Conservation (phyloP, 2,329 filamentous ascomycete genomes). For the Ophiostoma tasmaniense region DNA sequence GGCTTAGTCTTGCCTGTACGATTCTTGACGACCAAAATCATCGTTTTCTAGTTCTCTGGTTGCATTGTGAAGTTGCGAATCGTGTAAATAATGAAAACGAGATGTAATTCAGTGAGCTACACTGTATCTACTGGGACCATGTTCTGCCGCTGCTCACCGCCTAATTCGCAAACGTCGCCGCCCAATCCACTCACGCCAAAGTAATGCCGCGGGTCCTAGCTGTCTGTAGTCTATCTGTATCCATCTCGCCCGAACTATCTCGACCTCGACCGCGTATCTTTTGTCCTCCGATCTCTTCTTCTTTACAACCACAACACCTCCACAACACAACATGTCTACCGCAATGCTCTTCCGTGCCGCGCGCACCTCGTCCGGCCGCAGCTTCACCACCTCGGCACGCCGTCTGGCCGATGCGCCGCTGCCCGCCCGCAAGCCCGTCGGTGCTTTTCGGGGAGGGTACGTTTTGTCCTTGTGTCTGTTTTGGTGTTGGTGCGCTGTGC, state of each 20-base stretch:
- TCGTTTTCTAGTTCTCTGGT: too few species aligned
- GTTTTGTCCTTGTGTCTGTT: neutral
- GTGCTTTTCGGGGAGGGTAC: slow-evolving; percentile 54
- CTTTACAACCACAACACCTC: neutral
- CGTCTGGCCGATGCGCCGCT: slow-evolving; percentile 40
- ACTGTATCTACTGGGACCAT: neutral
- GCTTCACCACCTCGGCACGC: slow-evolving; percentile 44
- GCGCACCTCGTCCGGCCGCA: slow-evolving; percentile 28
- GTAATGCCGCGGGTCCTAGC: neutral
- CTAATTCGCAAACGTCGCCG: neutral
- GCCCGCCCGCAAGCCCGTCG: slow-evolving; percentile 49
- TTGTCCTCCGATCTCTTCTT: neutral
- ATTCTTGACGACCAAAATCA: slow-evolving; percentile 4
- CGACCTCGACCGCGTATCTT: neutral
- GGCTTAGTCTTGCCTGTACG: slow-evolving; percentile 1
- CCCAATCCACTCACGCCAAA: slow-evolving; percentile 2
- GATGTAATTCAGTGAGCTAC: too few species aligned
- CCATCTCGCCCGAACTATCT: neutral
- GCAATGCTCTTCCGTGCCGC: slow-evolving; percentile 31
- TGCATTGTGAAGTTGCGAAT: too few species aligned
- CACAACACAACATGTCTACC: slow-evolving; percentile 34
- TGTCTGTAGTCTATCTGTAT: neutral
- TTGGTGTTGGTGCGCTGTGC: neutral
- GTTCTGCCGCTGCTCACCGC: slow-evolving; percentile 11
- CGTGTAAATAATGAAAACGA: too few species aligned